A percentile compares a stretch with the other conserved stretches of the same genome.
Conservation (phyloP, 495 filamentous ascomycete genomes). For the Trichoderma asperelloides region DNA sequence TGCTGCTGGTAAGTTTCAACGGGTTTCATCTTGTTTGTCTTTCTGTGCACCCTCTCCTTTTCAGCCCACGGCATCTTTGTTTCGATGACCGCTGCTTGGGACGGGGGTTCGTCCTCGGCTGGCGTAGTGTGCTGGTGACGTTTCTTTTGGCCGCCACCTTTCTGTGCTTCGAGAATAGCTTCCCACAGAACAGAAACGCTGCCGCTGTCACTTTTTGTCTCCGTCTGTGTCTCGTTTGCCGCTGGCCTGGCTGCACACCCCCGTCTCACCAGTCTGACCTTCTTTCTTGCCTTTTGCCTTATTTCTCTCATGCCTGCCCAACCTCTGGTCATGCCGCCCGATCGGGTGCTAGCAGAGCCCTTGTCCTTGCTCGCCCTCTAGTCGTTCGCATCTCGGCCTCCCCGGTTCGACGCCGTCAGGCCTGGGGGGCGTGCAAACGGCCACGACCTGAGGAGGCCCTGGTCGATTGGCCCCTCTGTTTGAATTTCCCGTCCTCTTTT, state of each 20-base stretch:
- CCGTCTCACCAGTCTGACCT: neutral
- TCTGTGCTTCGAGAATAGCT: neutral
- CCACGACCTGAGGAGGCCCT: neutral
- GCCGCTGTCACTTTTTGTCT: neutral
- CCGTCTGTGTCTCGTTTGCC: slow-evolving; percentile 2
- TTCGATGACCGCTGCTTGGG: neutral
- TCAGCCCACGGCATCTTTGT: neutral
- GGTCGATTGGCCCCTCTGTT: slow-evolving; percentile 4
- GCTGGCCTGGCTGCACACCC: neutral
- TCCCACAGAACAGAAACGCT: too few relatives aligned
- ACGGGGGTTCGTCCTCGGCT: neutral
- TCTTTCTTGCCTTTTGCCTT: neutral
- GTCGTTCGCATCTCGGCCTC: slow-evolving; percentile 8
- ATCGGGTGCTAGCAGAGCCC: slow-evolving; percentile 5
- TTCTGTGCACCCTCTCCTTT: neutral
- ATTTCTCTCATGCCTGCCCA: neutral
- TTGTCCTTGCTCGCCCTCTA: slow-evolving; percentile 2
- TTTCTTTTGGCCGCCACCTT: neutral
- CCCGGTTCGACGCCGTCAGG: slow-evolving; percentile 1
- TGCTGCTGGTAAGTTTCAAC: neutral
- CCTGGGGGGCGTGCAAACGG: neutral
- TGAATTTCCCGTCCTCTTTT: slow-evolving; percentile 6
- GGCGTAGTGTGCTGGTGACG: neutral
- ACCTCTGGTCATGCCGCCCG: slow-evolving; percentile 2
- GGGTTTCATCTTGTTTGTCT: neutral